Percentiles rank a stretch among this genome's conserved stretches.
Evolutionary conservation across 1,284 basidiomycete species (phyloP).

Genomic region (Marasmius fiardii): DNA sequence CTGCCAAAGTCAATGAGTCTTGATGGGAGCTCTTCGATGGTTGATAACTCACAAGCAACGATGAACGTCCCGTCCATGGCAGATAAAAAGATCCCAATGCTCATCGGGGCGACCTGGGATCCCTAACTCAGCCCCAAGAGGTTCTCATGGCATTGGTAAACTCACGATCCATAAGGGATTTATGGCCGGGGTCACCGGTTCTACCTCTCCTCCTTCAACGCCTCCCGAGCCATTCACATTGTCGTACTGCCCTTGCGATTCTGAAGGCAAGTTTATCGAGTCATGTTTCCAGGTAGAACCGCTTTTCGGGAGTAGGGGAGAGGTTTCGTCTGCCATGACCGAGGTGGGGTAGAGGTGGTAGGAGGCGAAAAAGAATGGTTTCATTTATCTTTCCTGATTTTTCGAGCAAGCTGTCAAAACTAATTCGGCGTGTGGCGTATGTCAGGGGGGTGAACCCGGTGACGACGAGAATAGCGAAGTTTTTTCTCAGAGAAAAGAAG

Average conservation of each 20-base stretch:
- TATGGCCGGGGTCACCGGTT: neutral
- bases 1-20: no score
- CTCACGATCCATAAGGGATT: neutral
- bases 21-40: no score
- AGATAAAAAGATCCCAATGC: slow-evolving; percentile 53
- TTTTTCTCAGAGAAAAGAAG: no score
- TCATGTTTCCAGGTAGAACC: neutral
- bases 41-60: slow-evolving; percentile 45
- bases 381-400: no score
- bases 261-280: neutral
- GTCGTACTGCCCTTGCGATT: no score
- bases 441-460: no score
- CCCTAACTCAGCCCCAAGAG: neutral
- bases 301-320: neutral
- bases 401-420: no score
- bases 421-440: no score
- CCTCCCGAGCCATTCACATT: neutral
- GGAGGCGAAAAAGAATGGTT: no score
- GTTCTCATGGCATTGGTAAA: neutral
- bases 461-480: no score
- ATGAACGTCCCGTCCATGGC: slow-evolving; percentile 61
- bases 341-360: no score
- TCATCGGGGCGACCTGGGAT: slow-evolving; percentile 50
- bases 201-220: neutral
- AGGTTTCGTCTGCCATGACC: neutral